A percentile compares a stretch with the other conserved stretches of the same genome.
These are phyloP conservation scores for Xylariaceae sp. DNA, from an alignment of 2,329 filamentous ascomycete species.

Conservation along the genomic window DNA sequence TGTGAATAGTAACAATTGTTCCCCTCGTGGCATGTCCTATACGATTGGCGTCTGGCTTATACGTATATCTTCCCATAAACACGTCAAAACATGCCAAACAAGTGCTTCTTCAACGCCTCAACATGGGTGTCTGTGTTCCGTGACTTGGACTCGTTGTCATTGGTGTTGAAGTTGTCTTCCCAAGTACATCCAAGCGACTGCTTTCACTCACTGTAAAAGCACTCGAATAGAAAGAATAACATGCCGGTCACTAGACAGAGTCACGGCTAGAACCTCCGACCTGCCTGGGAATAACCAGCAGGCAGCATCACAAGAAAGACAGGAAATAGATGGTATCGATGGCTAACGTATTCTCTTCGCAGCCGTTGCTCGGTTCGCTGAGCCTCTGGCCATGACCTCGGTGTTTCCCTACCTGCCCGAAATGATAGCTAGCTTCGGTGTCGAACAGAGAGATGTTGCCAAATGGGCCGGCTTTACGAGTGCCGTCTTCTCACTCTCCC, in stretches of 20 bases:
- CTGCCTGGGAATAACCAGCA: background rate
- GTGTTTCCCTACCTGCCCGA: constrained; percentile 68
- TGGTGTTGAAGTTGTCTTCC: constrained; percentile 23
- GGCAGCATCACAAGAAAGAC: constrained; percentile 23
- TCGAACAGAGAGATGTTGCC: constrained; percentile 65
- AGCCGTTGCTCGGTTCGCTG: constrained; percentile 75
- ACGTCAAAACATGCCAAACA: background rate
- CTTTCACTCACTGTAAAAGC: constrained; percentile 9
- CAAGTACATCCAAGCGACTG: constrained; percentile 17
- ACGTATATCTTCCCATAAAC: background rate
- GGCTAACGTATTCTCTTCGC: constrained; percentile 31
- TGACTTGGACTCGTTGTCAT: constrained; percentile 29
- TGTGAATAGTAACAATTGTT: background rate
- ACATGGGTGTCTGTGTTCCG: constrained; percentile 13
- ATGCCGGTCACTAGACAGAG: background rate
- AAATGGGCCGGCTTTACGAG: constrained; percentile 75
- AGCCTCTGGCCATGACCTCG: constrained; percentile 67
- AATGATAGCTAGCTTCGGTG: constrained; percentile 76
- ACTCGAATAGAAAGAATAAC: constrained; percentile 4
- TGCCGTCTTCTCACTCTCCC: constrained; percentile 65
- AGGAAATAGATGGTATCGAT: constrained; percentile 15
- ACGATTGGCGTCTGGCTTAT: background rate
- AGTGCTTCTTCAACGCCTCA: background rate
- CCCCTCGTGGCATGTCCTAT: background rate
- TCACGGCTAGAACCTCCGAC: background rate